Evolutionary conservation across 306 rosid species (phyloP), one percentile per base, ranked within the genome.

Genomic region (Abrus pulchellus): DNA sequence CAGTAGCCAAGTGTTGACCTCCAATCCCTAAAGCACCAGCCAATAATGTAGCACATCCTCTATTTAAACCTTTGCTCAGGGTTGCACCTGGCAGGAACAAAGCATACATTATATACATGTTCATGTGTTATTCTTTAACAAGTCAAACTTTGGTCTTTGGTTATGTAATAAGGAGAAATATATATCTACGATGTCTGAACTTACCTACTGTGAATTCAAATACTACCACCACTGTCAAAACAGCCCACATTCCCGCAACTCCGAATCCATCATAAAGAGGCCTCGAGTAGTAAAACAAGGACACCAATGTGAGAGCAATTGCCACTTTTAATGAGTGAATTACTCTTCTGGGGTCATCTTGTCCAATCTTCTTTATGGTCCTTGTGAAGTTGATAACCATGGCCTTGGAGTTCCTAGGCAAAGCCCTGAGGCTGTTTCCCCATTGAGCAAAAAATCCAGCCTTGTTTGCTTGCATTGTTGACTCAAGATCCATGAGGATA

Each of bases 271-370:
- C 87, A 64, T 90, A 95, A 43, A 95, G 93, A 78, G 91, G 90
- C 71, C 87, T 93, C 63, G 85, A 89, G 44, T 90, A 90, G 82
- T 95, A 95, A 27, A 93, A 27, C 64, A 90, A 80, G 33, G 99
- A 95, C 1, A 93, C 98, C 48, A 95, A 69, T 30, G 99, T 89
- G 75, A 95, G 94, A 85, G 99, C 96, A 38, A 95, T 11, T 53
- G 97, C 98, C 34, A 95, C 99, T 85, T 95, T 95, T 2, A 95
- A 75, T 2, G 99, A 95, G 90, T 95, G 99, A 84, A 59, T 81
- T 29, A 95, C 88, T 83, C 97, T 76, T 82, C 96, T 93, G 2
- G 99, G 98, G 55, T 95, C 99, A 80, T 95, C 97, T 83, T 87
- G 59, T 45, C 92, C 99, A 6, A 87, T 88, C 70, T 95, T 90